Evolutionary conservation across 441 rosid species (phyloP).

Genomic region (Francoa sonchifolia): DNA sequence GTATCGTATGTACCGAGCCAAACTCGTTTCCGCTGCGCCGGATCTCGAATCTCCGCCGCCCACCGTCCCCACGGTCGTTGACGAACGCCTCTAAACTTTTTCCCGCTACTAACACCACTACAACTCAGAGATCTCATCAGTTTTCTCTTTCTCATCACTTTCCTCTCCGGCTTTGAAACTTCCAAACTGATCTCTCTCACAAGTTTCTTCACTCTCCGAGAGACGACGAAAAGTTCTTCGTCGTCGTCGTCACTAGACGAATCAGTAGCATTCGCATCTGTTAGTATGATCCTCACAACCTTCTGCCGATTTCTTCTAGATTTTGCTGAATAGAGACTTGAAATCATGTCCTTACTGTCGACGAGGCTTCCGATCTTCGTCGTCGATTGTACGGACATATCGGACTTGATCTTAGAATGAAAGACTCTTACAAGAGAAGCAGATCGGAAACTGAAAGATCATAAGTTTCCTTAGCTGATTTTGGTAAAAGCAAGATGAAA

Average conservation of each 20-base stretch:
- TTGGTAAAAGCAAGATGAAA: too few species aligned
- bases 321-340: too few species aligned
- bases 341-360: too few species aligned
- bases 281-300: constrained; percentile 22
- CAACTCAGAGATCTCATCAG: not conserved
- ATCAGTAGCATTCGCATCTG: constrained; percentile 51
- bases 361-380: too few species aligned
- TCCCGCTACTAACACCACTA: constrained; percentile 4
- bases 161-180: too few species aligned
- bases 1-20: constrained; percentile 42
- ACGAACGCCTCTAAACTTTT: constrained; percentile 34
- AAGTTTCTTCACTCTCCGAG: constrained; percentile 15
- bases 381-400: too few species aligned
- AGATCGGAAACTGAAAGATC: too few species aligned
- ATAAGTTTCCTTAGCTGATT: too few species aligned
- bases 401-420: too few species aligned
- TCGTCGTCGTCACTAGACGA: constrained; percentile 38
- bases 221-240: too few species aligned
- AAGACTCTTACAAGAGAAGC: too few species aligned
- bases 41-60: constrained; percentile 46
- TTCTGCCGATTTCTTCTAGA: not conserved
- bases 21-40: constrained; percentile 17
- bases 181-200: constrained; percentile 19
- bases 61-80: constrained; percentile 34
- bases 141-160: not conserved